Base-by-base conservation (phyloP, 164 flowering plant genomes). In the Buxus sempervirens region DNA sequence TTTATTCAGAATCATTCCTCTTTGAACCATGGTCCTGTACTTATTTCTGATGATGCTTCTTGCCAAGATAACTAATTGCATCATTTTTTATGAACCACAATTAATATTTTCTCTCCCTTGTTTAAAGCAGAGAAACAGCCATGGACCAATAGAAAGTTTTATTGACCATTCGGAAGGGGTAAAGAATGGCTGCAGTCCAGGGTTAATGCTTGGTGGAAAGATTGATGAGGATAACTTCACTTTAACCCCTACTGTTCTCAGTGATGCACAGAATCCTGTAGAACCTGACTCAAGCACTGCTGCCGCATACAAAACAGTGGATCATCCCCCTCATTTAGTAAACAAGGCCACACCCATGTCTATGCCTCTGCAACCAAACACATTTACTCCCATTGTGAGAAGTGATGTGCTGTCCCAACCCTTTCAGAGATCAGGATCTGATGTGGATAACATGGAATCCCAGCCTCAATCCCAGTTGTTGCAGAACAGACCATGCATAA, bases 41-140 rank as follows among this genome's bases (percentile, higher is more conserved):
- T 45, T 45, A 10, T 45, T n/a, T 10, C 51, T 15, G 10, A 45
- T 1, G 12, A 45, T 45, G 18, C 51, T 45, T 45, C 18, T 45
- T 45, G 16, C 13, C 51, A 45, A 45, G 51, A 45, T 10, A 27
- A 45, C 19, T 58, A 58, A 19, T 20, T 38, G 41, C 20, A 67
- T 22, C 9, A 26, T 59, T 22, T 20, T 26, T 32, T 32, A 32
- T 3, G 38, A 32, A 32, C 7, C 38, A 32, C 38, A 7, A 32
- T 3, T 32, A 32, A 32, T 32, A 32, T 59, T 22, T 20, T 26
- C 58, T 68, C 16, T 6, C 42, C 2, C 21, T 64, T 54, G 24
- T 63, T 58, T 62, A 58, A 14, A 54, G 69, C 85, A 95, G 97
- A 90, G 95, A 75, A 86, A 87, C 70, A 87, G 82, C 74, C 98